Evolutionary conservation across 495 filamentous ascomycete genomes (phyloP), one percentile per base, ranked within the genome.

Genomic region (Tirmania nivea): DNA sequence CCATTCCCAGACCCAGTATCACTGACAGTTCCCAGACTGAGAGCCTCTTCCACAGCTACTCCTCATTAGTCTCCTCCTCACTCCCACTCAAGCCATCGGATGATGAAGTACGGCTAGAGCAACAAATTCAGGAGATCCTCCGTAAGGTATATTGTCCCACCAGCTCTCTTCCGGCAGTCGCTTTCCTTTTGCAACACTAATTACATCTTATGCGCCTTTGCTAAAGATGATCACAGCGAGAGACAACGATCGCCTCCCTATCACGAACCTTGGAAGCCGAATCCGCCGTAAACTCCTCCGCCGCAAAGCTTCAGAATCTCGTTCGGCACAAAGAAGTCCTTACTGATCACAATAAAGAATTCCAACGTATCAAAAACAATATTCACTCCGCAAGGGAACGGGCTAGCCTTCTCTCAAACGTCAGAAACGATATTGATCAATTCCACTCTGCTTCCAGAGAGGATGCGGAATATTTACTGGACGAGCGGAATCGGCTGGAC

Each of bases 391-490:
- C 82, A 54, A 83, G 90, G 59, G 77, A 86, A 65, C 84, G 86
- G 57, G 78, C 83, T 17, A 94, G 95, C 67, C 79, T 97, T n/a
- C 80, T 96, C 48, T 80, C 78, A 9, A 85, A 79, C 65, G 87
- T 97, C 36, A 83, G 86, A 58, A 81, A 84, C 56, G 90, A 97
- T 66, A 95, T 96, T 65, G 75, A 81, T 61, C 79, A 83, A 39
- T 95, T 94, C 73, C 83, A 80, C 35, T 76, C 80, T 20, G 83
- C 79, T 37, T 12, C n/a, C 1, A 3, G 21, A 2, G 62, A 65
- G 53, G 90, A 95, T 68, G 84, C 84, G 17, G 89, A 96, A 45
- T 96, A 94, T 70, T 94, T 99, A 87, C 75, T 96, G 17, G 84
- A 84, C 60, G 90, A 99, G 75, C 75, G 90, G 31, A 67, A 70